Conservation (phyloP, 1,139 yeast genomes). For the Taphrina confusa region DNA sequence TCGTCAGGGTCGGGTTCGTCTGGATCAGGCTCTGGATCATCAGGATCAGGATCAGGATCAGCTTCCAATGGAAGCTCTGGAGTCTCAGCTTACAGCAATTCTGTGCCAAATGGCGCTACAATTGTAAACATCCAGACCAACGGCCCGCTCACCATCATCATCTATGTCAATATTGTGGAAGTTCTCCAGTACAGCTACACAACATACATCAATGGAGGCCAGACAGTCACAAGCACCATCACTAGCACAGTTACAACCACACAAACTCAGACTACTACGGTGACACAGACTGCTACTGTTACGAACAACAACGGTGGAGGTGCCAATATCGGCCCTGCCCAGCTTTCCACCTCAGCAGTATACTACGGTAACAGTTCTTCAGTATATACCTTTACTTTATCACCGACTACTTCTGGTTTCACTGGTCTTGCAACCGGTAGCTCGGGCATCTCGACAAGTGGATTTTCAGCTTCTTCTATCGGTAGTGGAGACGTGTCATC, state of each 20-base stretch:
- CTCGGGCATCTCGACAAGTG: neutral
- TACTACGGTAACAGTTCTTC: neutral
- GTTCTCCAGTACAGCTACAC: neutral
- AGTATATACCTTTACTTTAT: neutral
- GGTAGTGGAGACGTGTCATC: neutral
- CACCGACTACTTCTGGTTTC: too few species aligned
- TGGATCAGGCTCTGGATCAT: neutral
- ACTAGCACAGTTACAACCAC: neutral
- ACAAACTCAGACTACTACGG: constrained; percentile 5
- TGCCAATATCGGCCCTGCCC: neutral
- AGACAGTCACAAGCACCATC: neutral
- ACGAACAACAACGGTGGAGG: constrained; percentile 4
- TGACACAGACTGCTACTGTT: constrained; percentile 2
- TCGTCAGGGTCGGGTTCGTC: constrained; percentile 3
- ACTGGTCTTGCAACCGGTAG: too few species aligned
- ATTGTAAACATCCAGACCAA: neutral
- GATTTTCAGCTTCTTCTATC: neutral
- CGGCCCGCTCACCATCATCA: constrained; percentile 1
- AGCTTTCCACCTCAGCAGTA: neutral
- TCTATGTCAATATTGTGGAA: neutral
- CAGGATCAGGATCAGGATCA: neutral
- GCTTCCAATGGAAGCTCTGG: neutral
- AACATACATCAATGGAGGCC: neutral
- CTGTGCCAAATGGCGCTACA: neutral
- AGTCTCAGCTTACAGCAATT: neutral